Evolutionary conservation across 371 early-diverging fungal genomes (phyloP), one percentile per base, ranked within the genome.

Genomic region (Synchytrium microbalum): DNA sequence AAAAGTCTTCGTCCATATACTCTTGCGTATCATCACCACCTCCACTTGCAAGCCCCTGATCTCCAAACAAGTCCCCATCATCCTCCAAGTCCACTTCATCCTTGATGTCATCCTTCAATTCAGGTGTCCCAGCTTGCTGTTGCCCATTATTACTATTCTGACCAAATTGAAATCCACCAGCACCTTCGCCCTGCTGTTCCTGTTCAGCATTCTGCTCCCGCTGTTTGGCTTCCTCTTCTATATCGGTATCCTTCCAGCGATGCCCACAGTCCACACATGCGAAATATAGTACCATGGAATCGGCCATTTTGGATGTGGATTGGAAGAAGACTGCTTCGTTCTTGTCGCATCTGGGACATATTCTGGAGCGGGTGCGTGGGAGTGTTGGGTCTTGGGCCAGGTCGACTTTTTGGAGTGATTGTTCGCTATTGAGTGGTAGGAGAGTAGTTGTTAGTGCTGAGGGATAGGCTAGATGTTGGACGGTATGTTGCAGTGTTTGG

Each of bases 251-350:
- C 10, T 5, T 38, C 46, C 46, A 38, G 10, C 46, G 46, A 19
- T 38, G 46, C 19, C 46, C 46, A 38, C 46, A 38, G 19, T 38
- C 19, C 19, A 38, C 46, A 38, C 46, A 38, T 5, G 46, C 46
- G 46, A 38, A 38, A 38, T 38, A 38, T 5, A 38, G 46, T 10
- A 38, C 19, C 46, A 38, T 38, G 46, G 46, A 38, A 64, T 99
- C 97, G 16, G 82, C 84, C 53, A 86, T 78, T 67, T 88, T 83
- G 26, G 92, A 88, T 64, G 88, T 86, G 24, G 91, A 87, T 75
- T 95, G 94, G 79, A 93, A 98, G 72, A 89, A 95, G 19, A 96
- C 91, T 0, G 92, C 92, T 69, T 88, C 87, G 24, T 77, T 73
- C 57, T 85, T 66, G 10, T 76, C 80, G 76, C 98, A 99, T 52